A percentile compares a stretch with the other conserved stretches of the same genome.
These are phyloP conservation scores for Fusarium lateritium DNA, from an alignment of 2,329 filamentous ascomycete genomes.

Conservation along the genomic window DNA sequence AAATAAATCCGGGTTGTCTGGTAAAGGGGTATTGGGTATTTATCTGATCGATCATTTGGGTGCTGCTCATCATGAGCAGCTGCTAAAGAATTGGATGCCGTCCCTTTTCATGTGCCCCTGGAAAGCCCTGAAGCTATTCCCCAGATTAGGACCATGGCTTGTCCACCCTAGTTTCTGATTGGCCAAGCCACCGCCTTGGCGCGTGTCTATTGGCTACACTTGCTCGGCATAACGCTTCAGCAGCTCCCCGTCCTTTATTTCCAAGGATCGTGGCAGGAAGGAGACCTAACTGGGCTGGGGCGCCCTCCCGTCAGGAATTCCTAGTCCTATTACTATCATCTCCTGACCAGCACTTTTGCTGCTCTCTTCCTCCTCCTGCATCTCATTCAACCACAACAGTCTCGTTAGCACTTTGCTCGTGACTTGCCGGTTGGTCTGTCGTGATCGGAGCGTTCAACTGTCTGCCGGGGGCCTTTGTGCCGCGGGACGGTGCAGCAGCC, in stretches of 20 bases:
- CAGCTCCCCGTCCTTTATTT: slow-evolving; percentile 28
- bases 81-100: not conserved
- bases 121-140: slow-evolving; percentile 35
- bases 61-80: slow-evolving; percentile 11
- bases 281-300: slow-evolving; percentile 11
- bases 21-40: not conserved
- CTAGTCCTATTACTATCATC: slow-evolving; percentile 28
- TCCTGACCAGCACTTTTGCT: slow-evolving; percentile 40
- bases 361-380: slow-evolving; percentile 34
- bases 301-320: slow-evolving; percentile 36
- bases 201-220: slow-evolving; percentile 24
- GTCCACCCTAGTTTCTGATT: slow-evolving; percentile 20
- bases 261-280: slow-evolving; percentile 47
- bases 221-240: slow-evolving; percentile 16
- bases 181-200: slow-evolving; percentile 7
- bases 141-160: slow-evolving; percentile 36
- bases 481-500: slow-evolving; percentile 40
- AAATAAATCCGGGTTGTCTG: no score
- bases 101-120: slow-evolving; percentile 19
- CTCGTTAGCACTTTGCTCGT: slow-evolving; percentile 29
- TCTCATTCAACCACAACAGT: slow-evolving; percentile 38
- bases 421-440: slow-evolving; percentile 26
- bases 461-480: slow-evolving; percentile 43
- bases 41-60: not conserved
- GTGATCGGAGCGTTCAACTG: slow-evolving; percentile 29